Conservation (phyloP, 2,329 filamentous ascomycete species). For the Xylaria sp. region DNA sequence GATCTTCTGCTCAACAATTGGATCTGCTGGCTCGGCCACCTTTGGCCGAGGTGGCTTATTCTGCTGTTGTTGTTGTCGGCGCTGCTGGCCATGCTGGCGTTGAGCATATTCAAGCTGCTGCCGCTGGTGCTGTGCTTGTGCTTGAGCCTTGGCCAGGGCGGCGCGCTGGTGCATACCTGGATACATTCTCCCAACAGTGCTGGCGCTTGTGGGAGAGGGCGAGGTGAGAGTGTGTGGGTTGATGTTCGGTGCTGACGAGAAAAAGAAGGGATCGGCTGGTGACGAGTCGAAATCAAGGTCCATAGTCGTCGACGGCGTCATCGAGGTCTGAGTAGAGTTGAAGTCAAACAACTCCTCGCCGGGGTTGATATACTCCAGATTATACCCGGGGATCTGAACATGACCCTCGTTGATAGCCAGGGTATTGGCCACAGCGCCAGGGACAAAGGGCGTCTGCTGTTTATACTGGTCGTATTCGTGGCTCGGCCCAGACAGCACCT, state of each 20-base stretch:
- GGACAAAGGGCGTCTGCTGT: constrained; percentile 93
- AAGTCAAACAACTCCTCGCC: constrained; percentile 78
- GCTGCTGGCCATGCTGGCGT: constrained; percentile 53
- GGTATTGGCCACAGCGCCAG: constrained; percentile 82
- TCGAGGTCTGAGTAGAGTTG: constrained; percentile 68
- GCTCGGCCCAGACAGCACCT: constrained; percentile 80
- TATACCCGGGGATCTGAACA: constrained; percentile 64
- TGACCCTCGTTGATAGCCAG: constrained; percentile 77
- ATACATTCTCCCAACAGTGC: constrained; percentile 79
- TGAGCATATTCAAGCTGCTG: constrained; percentile 42
- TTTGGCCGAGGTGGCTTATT: constrained; percentile 58
- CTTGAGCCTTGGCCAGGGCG: constrained; percentile 75
- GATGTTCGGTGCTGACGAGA: constrained; percentile 67
- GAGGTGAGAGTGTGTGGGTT: constrained; percentile 79
- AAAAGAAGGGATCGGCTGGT: constrained; percentile 69
- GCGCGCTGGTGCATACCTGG: constrained; percentile 94
- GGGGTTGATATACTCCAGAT: constrained; percentile 65
- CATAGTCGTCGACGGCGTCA: constrained; percentile 71
- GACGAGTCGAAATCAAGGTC: constrained; percentile 71
- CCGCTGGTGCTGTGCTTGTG: constrained; percentile 23
- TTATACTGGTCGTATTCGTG: constrained; percentile 96
- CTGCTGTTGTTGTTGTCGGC: constrained; percentile 51
- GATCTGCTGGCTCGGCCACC: constrained; percentile 67
- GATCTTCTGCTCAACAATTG: constrained; percentile 90
- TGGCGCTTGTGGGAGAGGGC: constrained; percentile 59